These are phyloP conservation scores for Saccharomycopsis selenospora DNA, from an alignment of 805 yeast genomes.

Conservation along the genomic window DNA sequence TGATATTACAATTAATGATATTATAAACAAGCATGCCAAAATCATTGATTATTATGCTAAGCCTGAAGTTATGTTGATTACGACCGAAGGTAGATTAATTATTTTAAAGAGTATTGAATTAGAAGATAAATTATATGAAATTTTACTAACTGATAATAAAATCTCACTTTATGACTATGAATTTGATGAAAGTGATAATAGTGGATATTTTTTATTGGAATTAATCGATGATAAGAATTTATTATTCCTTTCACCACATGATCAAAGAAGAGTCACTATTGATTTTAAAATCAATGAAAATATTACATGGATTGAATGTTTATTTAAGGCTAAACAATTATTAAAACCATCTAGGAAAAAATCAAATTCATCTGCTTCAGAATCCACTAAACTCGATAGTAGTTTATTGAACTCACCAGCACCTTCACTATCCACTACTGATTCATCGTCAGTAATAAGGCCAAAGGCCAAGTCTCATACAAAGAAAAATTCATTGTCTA, in stretches of 20 bases:
- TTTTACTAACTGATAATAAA: constrained; percentile 41
- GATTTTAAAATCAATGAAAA: constrained; percentile 40
- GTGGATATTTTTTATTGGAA: constrained; percentile 62
- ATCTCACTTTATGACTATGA: constrained; percentile 78
- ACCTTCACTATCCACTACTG: not conserved
- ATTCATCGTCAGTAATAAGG: not conserved
- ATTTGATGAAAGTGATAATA: constrained; percentile 50
- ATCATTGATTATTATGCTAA: constrained; percentile 22
- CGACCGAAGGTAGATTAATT: constrained; percentile 30
- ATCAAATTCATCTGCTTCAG: not conserved
- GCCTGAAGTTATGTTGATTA: constrained; percentile 28
- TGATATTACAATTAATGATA: constrained; percentile 29
- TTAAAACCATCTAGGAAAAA: constrained; percentile 28
- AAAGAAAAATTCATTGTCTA: not conserved
- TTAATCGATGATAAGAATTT: constrained; percentile 49
- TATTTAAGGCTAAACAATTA: constrained; percentile 57
- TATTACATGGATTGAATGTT: constrained; percentile 63
- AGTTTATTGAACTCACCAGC: not conserved
- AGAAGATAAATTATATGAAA: constrained; percentile 30
- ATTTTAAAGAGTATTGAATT: constrained; percentile 26
- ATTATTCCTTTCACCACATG: constrained; percentile 41
- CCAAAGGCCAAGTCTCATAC: not conserved
- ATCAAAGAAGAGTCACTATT: constrained; percentile 25
- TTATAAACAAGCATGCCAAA: constrained; percentile 25
- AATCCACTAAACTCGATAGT: not conserved